Evolutionary conservation across 169 alveolate genomes (phyloP).

Genomic region (Eimeria nieschulzi): DNA sequence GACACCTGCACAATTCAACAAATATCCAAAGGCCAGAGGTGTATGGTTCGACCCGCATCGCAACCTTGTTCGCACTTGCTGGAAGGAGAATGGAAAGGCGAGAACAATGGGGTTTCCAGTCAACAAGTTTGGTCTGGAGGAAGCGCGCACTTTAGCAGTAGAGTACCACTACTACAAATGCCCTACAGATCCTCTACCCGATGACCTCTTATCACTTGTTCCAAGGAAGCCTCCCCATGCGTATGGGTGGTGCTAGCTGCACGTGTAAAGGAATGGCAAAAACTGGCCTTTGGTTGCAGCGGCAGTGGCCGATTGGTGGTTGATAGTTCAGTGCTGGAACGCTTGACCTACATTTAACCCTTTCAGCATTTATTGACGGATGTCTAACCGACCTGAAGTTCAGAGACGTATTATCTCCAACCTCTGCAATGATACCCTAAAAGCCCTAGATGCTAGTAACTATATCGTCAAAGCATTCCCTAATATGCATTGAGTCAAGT

Average conservation of each 20-base stretch:
- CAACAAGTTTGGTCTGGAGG: constrained; percentile 68
- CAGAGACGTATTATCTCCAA: no score
- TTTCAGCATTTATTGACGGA: no score
- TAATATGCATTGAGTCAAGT: no score
- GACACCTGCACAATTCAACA: constrained; percentile 60
- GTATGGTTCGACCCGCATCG: constrained; percentile 72
- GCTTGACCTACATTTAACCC: no score
- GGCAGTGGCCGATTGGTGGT: no score
- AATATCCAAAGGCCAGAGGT: constrained; percentile 66
- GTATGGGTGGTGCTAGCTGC: constrained; percentile 68
- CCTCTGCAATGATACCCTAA: no score
- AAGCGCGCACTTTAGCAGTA: constrained; percentile 65
- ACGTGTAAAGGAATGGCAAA: no score
- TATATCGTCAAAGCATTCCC: no score
- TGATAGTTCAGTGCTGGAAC: no score
- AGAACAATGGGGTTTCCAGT: constrained; percentile 73
- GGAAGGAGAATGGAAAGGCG: constrained; percentile 72
- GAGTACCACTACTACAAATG: constrained; percentile 63
- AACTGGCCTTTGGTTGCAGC: no score
- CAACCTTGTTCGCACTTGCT: constrained; percentile 71
- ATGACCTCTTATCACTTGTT: constrained; percentile 20
- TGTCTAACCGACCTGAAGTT: no score
- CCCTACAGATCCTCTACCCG: constrained; percentile 70
- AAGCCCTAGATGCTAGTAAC: no score
- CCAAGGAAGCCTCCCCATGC: constrained; percentile 59